Evolutionary conservation across 148 eudicot species (phyloP), one percentile per base, ranked within the genome.

Genomic region (Rhododendron ovatum): DNA sequence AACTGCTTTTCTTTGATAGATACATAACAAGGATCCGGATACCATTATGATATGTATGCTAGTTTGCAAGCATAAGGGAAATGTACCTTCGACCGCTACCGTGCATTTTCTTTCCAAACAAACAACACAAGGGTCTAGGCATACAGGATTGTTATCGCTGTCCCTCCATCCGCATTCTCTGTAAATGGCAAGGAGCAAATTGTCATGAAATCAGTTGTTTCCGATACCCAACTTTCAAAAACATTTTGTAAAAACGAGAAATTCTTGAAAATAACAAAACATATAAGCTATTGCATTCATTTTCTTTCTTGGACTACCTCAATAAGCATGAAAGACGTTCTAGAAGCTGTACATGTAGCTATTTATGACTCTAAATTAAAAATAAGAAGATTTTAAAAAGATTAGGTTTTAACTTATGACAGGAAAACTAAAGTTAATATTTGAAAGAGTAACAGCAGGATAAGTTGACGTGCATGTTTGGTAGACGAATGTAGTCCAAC

Each of bases 91-190:
- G 24, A 94, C 98, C 69, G 98, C 97, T n/a, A 96, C 97, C 0
- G 98, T 94, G 90, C 99, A 96, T 87, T 94, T 92, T 78, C 94
- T 92, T 90, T 96, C 99, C 87, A 96, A 88, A 89, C 99, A 96
- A 90, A 96, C 98, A 80, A 89, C 99, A 82, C 99, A 96, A 18
- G 99, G 98, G 88, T 96, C 99, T 83, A 90, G 85, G 86, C 94
- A 91, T 57, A 91, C 85, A 3, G 92, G 61, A 78, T 50, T 55
- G 37, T 88, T 85, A 84, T 92, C 91, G 10, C 86, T 71, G 84
- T 86, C 86, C 87, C 94, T 92, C 96, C 95, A 95, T 85, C 99
- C 98, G 83, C 95, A 94, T 87, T 95, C 94, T 90, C 98, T 95
- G 95, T 78, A 85, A 79, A 90, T 74, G 51, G 47, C 78, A 82